Conservation (phyloP, 352 stramenopile genomes). For the Globisporangium spinosum region DNA sequence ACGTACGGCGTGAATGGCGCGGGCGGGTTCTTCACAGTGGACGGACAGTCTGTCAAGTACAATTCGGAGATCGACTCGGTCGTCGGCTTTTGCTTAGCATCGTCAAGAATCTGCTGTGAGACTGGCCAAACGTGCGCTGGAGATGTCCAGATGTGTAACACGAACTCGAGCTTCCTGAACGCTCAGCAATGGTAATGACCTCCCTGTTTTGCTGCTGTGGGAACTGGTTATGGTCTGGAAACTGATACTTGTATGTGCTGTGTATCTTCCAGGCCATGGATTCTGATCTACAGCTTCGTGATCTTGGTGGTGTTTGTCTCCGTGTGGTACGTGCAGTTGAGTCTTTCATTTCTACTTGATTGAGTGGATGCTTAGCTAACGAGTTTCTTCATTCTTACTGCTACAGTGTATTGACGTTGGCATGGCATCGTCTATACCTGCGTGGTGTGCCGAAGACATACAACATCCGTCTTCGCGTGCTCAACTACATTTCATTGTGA, state of each 20-base stretch:
- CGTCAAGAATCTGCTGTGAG: constrained; percentile 77
- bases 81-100: constrained; percentile 81
- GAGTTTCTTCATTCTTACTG: neutral
- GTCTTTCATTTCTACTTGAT: neutral
- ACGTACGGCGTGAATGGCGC: constrained; percentile 62
- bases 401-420: constrained; percentile 66
- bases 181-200: constrained; percentile 68
- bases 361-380: neutral
- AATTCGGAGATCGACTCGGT: constrained; percentile 54
- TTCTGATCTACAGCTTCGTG: constrained; percentile 85
- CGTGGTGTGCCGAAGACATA: constrained; percentile 86
- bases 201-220: neutral
- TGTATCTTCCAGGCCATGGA: constrained; percentile 56
- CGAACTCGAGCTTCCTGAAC: constrained; percentile 64
- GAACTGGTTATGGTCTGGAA: neutral
- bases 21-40: constrained; percentile 83
- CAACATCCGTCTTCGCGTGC: constrained; percentile 85
- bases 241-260: constrained; percentile 6
- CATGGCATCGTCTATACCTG: constrained; percentile 81
- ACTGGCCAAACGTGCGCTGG: constrained; percentile 38
- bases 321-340: constrained; percentile 44
- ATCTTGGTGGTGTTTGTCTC: constrained; percentile 82
- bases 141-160: constrained; percentile 35
- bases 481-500: constrained; percentile 89
- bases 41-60: constrained; percentile 81